These are phyloP conservation scores for Melampsora larici-populina DNA, from an alignment of 1,284 basidiomycete genomes.

Conservation along the genomic window DNA sequence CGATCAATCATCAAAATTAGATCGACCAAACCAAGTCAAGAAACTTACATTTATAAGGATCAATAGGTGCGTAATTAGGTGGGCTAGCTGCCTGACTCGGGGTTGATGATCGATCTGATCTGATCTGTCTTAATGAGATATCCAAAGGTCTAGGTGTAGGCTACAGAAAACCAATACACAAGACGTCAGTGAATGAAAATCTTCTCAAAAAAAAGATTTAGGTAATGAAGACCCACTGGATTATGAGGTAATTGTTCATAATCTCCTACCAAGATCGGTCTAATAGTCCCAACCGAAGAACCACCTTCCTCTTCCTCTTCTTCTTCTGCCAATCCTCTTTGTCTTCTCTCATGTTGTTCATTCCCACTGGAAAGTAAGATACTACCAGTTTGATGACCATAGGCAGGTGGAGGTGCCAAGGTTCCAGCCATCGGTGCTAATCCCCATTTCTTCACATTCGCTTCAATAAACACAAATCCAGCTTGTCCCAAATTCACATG, in stretches of 20 bases:
- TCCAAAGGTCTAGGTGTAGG: conserved; percentile 31
- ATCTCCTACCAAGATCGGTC: background rate
- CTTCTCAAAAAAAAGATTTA: no score
- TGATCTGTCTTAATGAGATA: conserved; percentile 27
- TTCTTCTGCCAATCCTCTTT: background rate
- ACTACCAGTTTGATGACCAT: conserved; percentile 88
- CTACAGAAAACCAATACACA: background rate
- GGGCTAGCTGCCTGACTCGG: background rate
- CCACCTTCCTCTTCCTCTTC: background rate
- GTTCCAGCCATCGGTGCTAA: conserved; percentile 91
- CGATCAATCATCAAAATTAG: background rate
- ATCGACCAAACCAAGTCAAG: background rate
- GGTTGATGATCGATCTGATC: background rate
- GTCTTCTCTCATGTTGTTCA: background rate
- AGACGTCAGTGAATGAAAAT: no score
- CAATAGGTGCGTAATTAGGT: conserved; percentile 28
- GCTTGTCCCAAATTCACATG: conserved; percentile 94
- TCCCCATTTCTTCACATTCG: conserved; percentile 98
- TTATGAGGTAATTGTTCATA: conserved; percentile 22
- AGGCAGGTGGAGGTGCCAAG: conserved; percentile 88
- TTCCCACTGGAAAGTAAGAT: conserved; percentile 65
- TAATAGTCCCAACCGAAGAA: conserved; percentile 20
- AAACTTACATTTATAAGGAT: conserved; percentile 35
- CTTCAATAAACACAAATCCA: conserved; percentile 95
- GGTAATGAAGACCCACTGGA: conserved; percentile 12